Base-by-base conservation (phyloP, 768 basidiomycete species). In the Amanita pseudoporphyria region DNA sequence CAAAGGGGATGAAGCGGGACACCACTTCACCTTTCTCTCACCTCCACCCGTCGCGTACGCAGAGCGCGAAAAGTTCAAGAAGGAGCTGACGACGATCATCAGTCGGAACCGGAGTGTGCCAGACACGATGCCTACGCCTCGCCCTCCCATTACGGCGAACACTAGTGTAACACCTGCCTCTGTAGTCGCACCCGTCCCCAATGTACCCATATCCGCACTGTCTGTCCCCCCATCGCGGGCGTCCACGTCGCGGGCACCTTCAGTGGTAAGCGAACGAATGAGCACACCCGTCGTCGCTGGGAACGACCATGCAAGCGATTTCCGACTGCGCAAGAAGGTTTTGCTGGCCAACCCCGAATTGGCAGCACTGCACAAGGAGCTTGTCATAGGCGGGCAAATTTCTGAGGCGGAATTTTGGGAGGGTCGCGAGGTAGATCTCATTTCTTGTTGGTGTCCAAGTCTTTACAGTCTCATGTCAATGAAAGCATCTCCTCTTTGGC, bases 331-430 rank as follows among this genome's bases (percentile, higher is more conserved):
- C 43, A 89, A 88, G 64, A 79, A 79, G 49, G 87, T 96, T 1
- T 72, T 97, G 21, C 61, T 88, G 59, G 78, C 78, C 61, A 83
- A 84, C 54, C 78, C 85, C 1, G 88, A 90, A 51, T 73, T 97
- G 48, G 82, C 81, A 16, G 64, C 78, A 9, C 70, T 99, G 38
- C 94, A 98, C 64, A 80, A 82, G 33, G 89, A 95, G 43, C 78
- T 98, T 52, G 96, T 98, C 40, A 79, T 89, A 65, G 72, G 72
- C 24, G 81, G 84, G 9, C 84, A 88, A 54, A 86, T 99, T 26
- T 85, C 84, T 1, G 94, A 98, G 64, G 77, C 80, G 0, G 96
- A 99, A 56, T 99, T 98, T 64, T 98, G 96, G 96, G 92, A 93
- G 53, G 91, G 92, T 28, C 75, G 96, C 60, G 87, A 96, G 77